phyloP scores from a whole-genome alignment of 2,329 filamentous ascomycete species.

The Fusarium sp. region DNA sequence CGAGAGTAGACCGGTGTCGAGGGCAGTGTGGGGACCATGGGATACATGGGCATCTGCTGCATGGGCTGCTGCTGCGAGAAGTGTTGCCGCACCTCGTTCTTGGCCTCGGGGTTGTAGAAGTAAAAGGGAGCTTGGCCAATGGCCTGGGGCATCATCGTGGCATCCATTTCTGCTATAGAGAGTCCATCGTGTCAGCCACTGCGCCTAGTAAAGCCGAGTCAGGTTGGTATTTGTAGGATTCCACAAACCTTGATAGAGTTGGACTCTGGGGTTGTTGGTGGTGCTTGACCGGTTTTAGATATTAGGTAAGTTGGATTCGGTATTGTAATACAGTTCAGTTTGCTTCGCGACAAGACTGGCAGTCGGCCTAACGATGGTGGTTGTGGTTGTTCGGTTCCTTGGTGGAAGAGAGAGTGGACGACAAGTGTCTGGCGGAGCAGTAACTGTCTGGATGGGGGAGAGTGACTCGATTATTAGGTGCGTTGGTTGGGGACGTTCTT shows the following conservation, averaged over 20 bases:
- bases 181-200: conserved; percentile 32
- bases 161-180: conserved; percentile 69
- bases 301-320: conserved; percentile 41
- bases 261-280: conserved; percentile 25
- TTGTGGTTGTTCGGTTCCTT: conserved; percentile 36
- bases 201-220: conserved; percentile 2
- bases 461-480: conserved; percentile 47
- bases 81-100: conserved; percentile 77
- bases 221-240: conserved; percentile 29
- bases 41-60: conserved; percentile 65
- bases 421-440: conserved; percentile 51
- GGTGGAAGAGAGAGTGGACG: conserved; percentile 57
- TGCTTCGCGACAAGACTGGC: conserved; percentile 34
- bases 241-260: conserved; percentile 42
- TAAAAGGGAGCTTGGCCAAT: conserved; percentile 84
- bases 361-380: conserved; percentile 44
- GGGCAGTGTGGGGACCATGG: conserved; percentile 68
- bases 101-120: conserved; percentile 86
- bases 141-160: conserved; percentile 68
- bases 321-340: conserved; percentile 45
- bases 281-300: conserved; percentile 34
- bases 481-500: conserved; percentile 44
- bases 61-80: conserved; percentile 72
- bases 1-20: conserved; percentile 74
- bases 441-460: conserved; percentile 45